phyloP scores from a whole-genome alignment of 495 filamentous ascomycete species.

The Mytilinidion resinicola region DNA sequence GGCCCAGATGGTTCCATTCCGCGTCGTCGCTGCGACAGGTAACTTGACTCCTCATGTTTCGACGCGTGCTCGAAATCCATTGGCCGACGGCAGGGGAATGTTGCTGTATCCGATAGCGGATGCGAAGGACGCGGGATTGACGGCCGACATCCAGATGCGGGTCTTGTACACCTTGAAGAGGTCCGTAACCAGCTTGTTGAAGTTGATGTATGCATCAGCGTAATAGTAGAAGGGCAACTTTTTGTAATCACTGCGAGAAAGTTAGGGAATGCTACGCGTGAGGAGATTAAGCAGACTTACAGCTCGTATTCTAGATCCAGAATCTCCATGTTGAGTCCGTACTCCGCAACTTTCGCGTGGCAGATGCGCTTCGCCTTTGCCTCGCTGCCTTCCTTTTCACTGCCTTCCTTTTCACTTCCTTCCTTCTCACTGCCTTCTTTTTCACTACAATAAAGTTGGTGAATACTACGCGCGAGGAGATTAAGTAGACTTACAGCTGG shows the following conservation, averaged over 20 bases:
- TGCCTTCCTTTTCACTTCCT: too few relatives aligned
- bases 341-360: slow-evolving; percentile 90
- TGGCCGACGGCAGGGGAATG: slow-evolving; percentile 58
- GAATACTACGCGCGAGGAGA: neutral
- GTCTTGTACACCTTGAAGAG: slow-evolving; percentile 99
- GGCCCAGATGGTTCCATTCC: too few relatives aligned
- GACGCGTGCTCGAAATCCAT: too few relatives aligned
- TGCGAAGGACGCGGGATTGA: slow-evolving; percentile 97
- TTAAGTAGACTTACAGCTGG: slow-evolving; percentile 67
- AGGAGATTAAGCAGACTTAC: slow-evolving; percentile 47
- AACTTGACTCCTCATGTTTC: too few relatives aligned
- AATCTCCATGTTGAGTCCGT: slow-evolving; percentile 95
- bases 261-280: slow-evolving; percentile 12
- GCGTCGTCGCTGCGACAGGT: too few relatives aligned
- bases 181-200: slow-evolving; percentile 93
- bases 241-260: slow-evolving; percentile 78
- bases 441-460: slow-evolving; percentile 56
- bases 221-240: slow-evolving; percentile 99
- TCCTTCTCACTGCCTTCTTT: too few relatives aligned
- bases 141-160: slow-evolving; percentile 98
- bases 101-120: slow-evolving; percentile 42
- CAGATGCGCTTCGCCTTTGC: slow-evolving; percentile 91
- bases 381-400: slow-evolving; percentile 94
- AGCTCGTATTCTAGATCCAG: slow-evolving; percentile 98
- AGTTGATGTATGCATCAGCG: slow-evolving; percentile 96